Conservation (phyloP, 1,284 basidiomycete species). For the Naganishia liquefaciens region DNA sequence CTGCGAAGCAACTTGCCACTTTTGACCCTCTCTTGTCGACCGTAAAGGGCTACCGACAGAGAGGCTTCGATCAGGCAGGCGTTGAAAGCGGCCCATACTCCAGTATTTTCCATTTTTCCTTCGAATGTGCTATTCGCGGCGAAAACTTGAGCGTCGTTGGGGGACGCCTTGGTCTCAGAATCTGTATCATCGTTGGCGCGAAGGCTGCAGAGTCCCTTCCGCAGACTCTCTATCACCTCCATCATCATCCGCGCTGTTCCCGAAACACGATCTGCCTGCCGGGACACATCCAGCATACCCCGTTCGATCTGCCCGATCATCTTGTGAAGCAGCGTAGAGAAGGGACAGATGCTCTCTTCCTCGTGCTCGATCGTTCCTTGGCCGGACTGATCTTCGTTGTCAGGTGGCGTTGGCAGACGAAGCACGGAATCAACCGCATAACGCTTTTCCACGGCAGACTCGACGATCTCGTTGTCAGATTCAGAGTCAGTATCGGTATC, state of each 20-base stretch:
- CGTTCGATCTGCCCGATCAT: no score
- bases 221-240: not conserved
- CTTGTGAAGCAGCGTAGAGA: no score
- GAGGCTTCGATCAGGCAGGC: constrained; percentile 2
- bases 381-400: no score
- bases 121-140: not conserved
- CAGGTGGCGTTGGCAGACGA: no score
- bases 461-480: no score
- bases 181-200: no score
- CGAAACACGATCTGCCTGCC: not conserved
- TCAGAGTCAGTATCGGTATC: no score
- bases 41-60: not conserved
- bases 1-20: not conserved
- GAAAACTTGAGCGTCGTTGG: not conserved
- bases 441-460: no score
- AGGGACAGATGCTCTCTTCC: no score
- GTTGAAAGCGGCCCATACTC: not conserved
- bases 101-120: not conserved
- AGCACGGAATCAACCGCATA: no score
- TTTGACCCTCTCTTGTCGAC: not conserved
- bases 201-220: not conserved
- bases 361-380: no score
- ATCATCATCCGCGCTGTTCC: not conserved
- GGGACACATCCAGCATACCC: not conserved
- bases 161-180: not conserved